Base-by-base conservation (phyloP, 2,329 filamentous ascomycete genomes). In the Didymella arachidicola region DNA sequence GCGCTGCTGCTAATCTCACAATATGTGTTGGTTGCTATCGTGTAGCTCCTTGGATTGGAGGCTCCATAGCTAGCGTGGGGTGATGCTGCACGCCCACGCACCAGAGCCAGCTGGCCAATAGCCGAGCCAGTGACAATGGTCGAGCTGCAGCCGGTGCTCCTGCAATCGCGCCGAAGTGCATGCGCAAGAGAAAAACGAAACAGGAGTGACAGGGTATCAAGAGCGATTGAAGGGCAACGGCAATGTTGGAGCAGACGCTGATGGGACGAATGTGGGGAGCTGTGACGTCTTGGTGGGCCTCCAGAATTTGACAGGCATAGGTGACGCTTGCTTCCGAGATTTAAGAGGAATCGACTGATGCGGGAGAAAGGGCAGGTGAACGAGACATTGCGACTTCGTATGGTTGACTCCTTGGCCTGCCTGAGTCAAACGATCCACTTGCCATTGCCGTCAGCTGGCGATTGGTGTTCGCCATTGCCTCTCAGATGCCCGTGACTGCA, bases 71-170 rank as follows among this genome's bases (percentile, higher is more conserved):
- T 30, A 30, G 45, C 39, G 51, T 53, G 56, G 56, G 56, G 51
- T 59, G 27, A 19, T 36, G 34, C 42, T 54, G 51, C 56, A 46
- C 56, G 39, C 56, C 56, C 50, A 54, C 46, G 56, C 56, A 14
- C 7, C 34, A 8, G 14, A 14, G 29, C 38, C 45, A 50, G 56
- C 49, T 50, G 63, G 65, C 61, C 53, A 30, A 16, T 11, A 62
- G 63, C 30, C 62, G 62, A 62, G 60, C 67, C 66, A 70, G 59
- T 70, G 50, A 63, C 55, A 49, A 11, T 18, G 10, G 19, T 12
- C 18, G n/a, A 41, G 59, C 26, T 32, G 48, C 34, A 51, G 43
- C 27, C 19, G 32, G 16, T 22, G 38, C 36, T 7, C 51, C 12
- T 58, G 46, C 32, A 34, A 25, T 12, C 34, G 53, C 30, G 48